Evolutionary conservation across 768 basidiomycete genomes (phyloP), one percentile per base, ranked within the genome.

Genomic region (Polyporus arcularius): DNA sequence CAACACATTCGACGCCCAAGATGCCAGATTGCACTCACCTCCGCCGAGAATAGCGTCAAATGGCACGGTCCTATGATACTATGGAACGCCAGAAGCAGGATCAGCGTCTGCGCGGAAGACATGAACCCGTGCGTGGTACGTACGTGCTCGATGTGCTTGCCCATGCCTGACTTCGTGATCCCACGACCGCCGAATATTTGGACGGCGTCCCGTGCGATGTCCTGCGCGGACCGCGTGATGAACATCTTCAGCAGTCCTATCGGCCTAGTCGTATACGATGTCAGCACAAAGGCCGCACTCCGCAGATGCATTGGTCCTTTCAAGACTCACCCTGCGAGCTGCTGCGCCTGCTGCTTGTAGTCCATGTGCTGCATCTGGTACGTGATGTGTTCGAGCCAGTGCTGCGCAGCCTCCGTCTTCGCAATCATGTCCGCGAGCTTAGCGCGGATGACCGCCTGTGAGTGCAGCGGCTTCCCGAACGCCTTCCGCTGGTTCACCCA

Each of bases 371-470:
- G 85, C 91, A 94, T 94, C 72, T 95, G 93, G 71, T 87, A 89
- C 0, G 93, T 95, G 55, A 96, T 75, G 58, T 83, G 89, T 76
- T 96, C 94, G 16, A 95, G 75, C 92, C 92, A 95, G n/a, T 79
- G 82, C 68, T 95, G 94, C 10, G 84, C 83, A 30, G 87, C 83
- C 71, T 96, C 94, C 32, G 87, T 80, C 40, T 91, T 87, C 32
- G 91, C 82, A 56, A 97, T 94, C 93, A 98, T 98, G 6, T 70
- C 79, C 3, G 94, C 94, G 49, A 98, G 75, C 79, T 95, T 97
- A 46, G 85, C 76, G 21, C 96, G 87, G 67, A 98, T 91, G 60
- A 98, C 90, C 0, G 95, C 85, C 70, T 94, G 90, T 3, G 89
- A 84, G 63, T 84, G 83, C 43, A 96, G 77, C 3, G 89, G 92